Percentiles rank a stretch among this genome's conserved stretches.
Conservation (phyloP, 805 yeast species). For the Kazachstania bromeliacearum region DNA sequence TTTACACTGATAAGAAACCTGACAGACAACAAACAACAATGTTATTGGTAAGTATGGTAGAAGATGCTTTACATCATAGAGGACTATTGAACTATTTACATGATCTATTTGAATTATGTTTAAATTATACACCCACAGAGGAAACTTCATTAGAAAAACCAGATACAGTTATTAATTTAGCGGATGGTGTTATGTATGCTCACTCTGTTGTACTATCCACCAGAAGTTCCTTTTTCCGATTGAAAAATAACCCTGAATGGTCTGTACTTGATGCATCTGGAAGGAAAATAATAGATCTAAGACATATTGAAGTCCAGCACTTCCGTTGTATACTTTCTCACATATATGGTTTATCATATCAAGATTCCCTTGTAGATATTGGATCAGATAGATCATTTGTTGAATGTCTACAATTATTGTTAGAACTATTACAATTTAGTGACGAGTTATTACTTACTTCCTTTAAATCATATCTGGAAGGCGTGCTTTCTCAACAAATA, state of each 20-base stretch:
- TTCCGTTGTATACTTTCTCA: conserved; percentile 45
- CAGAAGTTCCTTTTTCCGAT: conserved; percentile 56
- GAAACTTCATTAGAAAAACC: conserved; percentile 4
- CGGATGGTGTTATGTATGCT: conserved; percentile 37
- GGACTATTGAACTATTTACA: conserved; percentile 6
- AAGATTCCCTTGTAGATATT: conserved; percentile 14
- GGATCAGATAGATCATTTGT: conserved; percentile 7
- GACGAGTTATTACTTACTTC: conserved; percentile 56
- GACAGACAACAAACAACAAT: conserved; percentile 7
- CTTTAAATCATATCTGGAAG: conserved; percentile 53
- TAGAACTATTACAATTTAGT: conserved; percentile 51
- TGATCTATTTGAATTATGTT: background rate
- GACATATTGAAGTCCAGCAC: conserved; percentile 29
- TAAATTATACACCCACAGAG: background rate
- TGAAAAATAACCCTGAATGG: conserved; percentile 52
- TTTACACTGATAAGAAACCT: conserved; percentile 22
- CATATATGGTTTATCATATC: conserved; percentile 40
- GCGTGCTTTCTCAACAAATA: conserved; percentile 47
- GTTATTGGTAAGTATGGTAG: conserved; percentile 11
- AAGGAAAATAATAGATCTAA: conserved; percentile 32
- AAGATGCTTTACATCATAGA: conserved; percentile 15
- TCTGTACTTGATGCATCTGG: conserved; percentile 7
- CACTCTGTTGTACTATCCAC: conserved; percentile 45
- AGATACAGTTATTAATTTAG: conserved; percentile 40
- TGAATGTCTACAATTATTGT: conserved; percentile 23